These are phyloP conservation scores for Lentinula raphanica DNA, from an alignment of 768 basidiomycete species.

Conservation along the genomic window DNA sequence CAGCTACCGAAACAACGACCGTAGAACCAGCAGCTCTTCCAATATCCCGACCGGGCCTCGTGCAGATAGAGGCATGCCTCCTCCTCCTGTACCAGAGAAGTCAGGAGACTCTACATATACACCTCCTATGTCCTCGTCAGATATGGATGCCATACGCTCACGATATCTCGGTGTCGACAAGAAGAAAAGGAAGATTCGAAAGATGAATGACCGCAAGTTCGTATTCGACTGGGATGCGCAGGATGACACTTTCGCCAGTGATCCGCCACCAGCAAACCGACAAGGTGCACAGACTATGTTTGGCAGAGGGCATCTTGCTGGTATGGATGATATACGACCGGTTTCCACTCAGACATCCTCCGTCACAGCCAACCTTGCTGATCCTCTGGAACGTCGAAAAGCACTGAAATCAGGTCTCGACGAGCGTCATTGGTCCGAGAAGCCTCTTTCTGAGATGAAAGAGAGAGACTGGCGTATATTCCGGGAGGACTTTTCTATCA, in stretches of 20 bases:
- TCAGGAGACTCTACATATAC: conserved; percentile 34
- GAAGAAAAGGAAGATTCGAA: conserved; percentile 91
- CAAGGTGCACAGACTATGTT: conserved; percentile 88
- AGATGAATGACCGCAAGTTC: conserved; percentile 94
- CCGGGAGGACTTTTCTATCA: conserved; percentile 96
- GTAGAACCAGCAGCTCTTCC: conserved; percentile 42
- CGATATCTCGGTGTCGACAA: conserved; percentile 92
- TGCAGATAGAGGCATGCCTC: conserved; percentile 55
- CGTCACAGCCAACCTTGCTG: conserved; percentile 55
- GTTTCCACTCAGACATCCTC: conserved; percentile 23
- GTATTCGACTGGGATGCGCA: conserved; percentile 99
- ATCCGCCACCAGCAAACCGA: conserved; percentile 68
- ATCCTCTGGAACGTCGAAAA: conserved; percentile 76
- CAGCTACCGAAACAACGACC: conserved; percentile 27
- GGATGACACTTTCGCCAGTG: conserved; percentile 86
- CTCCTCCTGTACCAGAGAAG: conserved; percentile 31
- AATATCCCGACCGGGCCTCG: conserved; percentile 84
- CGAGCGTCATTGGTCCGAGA: conserved; percentile 98
- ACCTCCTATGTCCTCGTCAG: conserved; percentile 74
- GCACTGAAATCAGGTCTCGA: conserved; percentile 81
- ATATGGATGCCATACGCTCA: conserved; percentile 79
- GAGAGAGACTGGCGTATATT: conserved; percentile 99
- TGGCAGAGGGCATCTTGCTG: conserved; percentile 76
- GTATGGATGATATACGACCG: conserved; percentile 68
- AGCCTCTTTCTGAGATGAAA: conserved; percentile 87